Evolutionary conservation across 2,329 filamentous ascomycete species (phyloP).

Genomic region (Nothophoma quercina): DNA sequence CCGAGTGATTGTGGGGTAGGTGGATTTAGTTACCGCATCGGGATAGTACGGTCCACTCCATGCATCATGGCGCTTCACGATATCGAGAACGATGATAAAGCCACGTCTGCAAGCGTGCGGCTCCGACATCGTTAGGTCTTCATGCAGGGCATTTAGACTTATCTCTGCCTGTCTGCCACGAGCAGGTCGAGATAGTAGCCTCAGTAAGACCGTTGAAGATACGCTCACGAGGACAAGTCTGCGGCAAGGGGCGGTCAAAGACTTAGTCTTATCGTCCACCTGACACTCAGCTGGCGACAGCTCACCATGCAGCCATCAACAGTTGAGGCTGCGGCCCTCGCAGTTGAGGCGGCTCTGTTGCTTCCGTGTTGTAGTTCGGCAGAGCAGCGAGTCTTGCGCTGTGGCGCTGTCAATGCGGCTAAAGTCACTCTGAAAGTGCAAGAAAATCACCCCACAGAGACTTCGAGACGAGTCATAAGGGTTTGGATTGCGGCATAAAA

Average conservation of each 20-base stretch:
- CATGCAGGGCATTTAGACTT: slow-evolving; percentile 13
- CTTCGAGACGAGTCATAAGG: slow-evolving; percentile 5
- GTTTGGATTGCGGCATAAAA: slow-evolving; percentile 8
- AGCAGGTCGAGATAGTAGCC: background rate
- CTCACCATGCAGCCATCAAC: background rate
- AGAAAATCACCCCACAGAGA: background rate
- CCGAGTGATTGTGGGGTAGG: slow-evolving; percentile 21
- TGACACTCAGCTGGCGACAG: slow-evolving; percentile 5
- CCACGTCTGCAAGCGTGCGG: slow-evolving; percentile 26
- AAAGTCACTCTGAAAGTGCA: background rate
- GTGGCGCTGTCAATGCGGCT: slow-evolving; percentile 2
- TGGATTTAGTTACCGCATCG: slow-evolving; percentile 19
- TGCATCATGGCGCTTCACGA: slow-evolving; percentile 33
- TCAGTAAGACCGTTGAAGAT: slow-evolving; percentile 11
- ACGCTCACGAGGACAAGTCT: slow-evolving; percentile 13
- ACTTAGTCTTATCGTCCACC: background rate
- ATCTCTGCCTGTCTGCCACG: slow-evolving; percentile 1
- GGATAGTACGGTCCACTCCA: slow-evolving; percentile 22
- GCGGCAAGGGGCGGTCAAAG: slow-evolving; percentile 1
- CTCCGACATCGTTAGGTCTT: slow-evolving; percentile 16
- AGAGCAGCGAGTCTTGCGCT: slow-evolving; percentile 4
- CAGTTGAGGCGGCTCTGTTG: slow-evolving; percentile 17
- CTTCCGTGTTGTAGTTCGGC: slow-evolving; percentile 5
- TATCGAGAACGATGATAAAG: slow-evolving; percentile 31
- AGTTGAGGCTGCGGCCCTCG: background rate